These are phyloP conservation scores for Tribonema minus DNA, from an alignment of 108 stramenopile species.

Conservation along the genomic window DNA sequence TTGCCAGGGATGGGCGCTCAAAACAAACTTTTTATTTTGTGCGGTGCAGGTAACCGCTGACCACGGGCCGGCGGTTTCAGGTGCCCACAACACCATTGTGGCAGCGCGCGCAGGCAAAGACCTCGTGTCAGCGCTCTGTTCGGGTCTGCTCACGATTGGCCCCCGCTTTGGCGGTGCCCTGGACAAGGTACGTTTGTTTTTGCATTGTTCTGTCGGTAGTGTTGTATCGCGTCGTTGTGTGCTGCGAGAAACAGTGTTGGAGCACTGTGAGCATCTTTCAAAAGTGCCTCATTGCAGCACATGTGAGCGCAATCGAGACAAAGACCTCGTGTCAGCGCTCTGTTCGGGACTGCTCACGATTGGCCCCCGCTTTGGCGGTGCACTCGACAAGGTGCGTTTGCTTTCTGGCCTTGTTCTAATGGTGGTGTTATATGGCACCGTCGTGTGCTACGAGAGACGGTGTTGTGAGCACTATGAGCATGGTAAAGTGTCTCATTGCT, in stretches of 20 bases:
- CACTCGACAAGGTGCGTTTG: slow-evolving; percentile 77
- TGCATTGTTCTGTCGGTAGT: slow-evolving; percentile 43
- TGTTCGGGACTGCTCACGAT: slow-evolving; percentile 77
- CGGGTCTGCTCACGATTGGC: slow-evolving; percentile 79
- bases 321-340: slow-evolving; percentile 78
- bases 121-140: slow-evolving; percentile 73
- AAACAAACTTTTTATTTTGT: too few relatives aligned
- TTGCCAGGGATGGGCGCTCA: too few relatives aligned
- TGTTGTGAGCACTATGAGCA: too few relatives aligned
- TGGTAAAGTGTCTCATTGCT: too few relatives aligned
- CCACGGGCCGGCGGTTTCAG: slow-evolving; percentile 49
- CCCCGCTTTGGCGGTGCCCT: slow-evolving; percentile 87
- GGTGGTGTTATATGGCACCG: too few relatives aligned
- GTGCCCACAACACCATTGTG: slow-evolving; percentile 88
- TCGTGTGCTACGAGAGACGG: too few relatives aligned
- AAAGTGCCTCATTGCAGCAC: too few relatives aligned
- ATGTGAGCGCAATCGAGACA: too few relatives aligned
- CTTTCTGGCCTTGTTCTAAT: too few relatives aligned
- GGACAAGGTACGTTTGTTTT: slow-evolving; percentile 75
- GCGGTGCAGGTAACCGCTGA: slow-evolving; percentile 50
- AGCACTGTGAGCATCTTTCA: too few relatives aligned
- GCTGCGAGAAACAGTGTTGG: too few relatives aligned
- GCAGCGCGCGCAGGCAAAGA: slow-evolving; percentile 82
- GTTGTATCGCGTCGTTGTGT: too few relatives aligned
- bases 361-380: slow-evolving; percentile 86